Percentiles rank a stretch among this genome's conserved stretches.
These are phyloP conservation scores for Jaapia argillacea DNA, from an alignment of 768 basidiomycete species.

Conservation along the genomic window DNA sequence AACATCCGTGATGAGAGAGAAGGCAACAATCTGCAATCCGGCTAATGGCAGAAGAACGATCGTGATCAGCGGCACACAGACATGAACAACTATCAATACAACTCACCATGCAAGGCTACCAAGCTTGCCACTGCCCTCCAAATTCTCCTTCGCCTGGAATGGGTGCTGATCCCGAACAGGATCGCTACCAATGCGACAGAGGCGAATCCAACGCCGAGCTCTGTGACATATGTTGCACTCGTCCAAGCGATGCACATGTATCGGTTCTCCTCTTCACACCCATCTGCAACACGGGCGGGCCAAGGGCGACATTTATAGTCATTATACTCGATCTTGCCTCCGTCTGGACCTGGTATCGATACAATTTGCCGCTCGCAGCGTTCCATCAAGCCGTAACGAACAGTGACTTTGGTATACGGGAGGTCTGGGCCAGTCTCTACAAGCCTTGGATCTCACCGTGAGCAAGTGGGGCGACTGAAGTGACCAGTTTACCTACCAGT, in stretches of 20 bases:
- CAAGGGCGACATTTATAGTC: slow-evolving; percentile 57
- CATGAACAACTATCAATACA: too few species aligned
- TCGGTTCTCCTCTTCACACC: slow-evolving; percentile 41
- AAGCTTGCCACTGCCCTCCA: slow-evolving; percentile 68
- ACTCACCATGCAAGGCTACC: slow-evolving; percentile 49
- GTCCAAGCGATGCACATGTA: slow-evolving; percentile 60
- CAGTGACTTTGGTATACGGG: slow-evolving; percentile 34
- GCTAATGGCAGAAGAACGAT: slow-evolving; percentile 26
- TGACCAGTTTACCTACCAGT: slow-evolving; percentile 45
- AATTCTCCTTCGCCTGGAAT: slow-evolving; percentile 62
- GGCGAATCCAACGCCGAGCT: slow-evolving; percentile 57
- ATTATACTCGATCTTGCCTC: slow-evolving; percentile 37
- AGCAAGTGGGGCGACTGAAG: slow-evolving; percentile 1
- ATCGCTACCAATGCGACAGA: slow-evolving; percentile 47
- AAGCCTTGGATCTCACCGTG: slow-evolving; percentile 20
- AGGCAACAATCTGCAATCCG: slow-evolving; percentile 49
- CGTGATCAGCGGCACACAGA: neutral
- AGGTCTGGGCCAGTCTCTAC: slow-evolving; percentile 29
- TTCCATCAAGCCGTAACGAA: slow-evolving; percentile 48
- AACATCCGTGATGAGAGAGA: slow-evolving; percentile 52
- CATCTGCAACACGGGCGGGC: slow-evolving; percentile 40
- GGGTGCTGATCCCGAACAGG: slow-evolving; percentile 61
- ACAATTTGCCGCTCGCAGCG: slow-evolving; percentile 46
- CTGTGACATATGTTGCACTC: slow-evolving; percentile 57
- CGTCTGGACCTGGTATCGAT: slow-evolving; percentile 34